phyloP scores from a whole-genome alignment of 345 rosid genomes.

The Eucalyptus pumila region DNA sequence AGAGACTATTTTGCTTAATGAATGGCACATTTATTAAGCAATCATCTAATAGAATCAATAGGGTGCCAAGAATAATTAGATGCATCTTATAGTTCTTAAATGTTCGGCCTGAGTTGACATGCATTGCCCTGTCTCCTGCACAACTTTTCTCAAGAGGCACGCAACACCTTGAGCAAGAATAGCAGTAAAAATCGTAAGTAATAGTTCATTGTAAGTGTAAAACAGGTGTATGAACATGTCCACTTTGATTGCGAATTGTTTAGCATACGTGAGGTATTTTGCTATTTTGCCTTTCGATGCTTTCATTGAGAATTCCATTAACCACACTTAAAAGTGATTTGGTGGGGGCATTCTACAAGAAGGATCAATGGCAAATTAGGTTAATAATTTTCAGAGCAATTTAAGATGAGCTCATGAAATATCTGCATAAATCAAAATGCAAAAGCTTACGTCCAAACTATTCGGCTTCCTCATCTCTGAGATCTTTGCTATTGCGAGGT shows the following conservation, averaged over 20 bases:
- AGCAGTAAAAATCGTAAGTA: neutral
- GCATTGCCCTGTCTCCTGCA: constrained; percentile 84
- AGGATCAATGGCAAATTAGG: neutral
- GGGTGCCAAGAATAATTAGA: neutral
- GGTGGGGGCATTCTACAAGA: constrained; percentile 78
- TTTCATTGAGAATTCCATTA: constrained; percentile 83
- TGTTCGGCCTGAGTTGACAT: constrained; percentile 95
- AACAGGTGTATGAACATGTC: neutral
- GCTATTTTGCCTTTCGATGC: constrained; percentile 56
- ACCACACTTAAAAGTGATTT: constrained; percentile 81
- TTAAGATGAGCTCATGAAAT: neutral
- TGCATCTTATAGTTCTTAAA: constrained; percentile 54
- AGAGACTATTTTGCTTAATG: constrained; percentile 75
- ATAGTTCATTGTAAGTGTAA: neutral
- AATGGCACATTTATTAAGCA: neutral
- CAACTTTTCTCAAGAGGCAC: constrained; percentile 69
- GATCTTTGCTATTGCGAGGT: constrained; percentile 71
- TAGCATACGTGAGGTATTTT: constrained; percentile 75
- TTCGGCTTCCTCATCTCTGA: constrained; percentile 80
- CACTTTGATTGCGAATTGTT: neutral
- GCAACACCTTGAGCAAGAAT: constrained; percentile 51
- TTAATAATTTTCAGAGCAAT: neutral
- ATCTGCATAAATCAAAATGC: neutral
- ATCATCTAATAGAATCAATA: neutral
- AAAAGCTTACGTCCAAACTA: constrained; percentile 50